Percentiles rank a stretch among this genome's conserved stretches.
phyloP scores from a whole-genome alignment of 192 early-diverging fungal species.

The Mortierella alpina region DNA sequence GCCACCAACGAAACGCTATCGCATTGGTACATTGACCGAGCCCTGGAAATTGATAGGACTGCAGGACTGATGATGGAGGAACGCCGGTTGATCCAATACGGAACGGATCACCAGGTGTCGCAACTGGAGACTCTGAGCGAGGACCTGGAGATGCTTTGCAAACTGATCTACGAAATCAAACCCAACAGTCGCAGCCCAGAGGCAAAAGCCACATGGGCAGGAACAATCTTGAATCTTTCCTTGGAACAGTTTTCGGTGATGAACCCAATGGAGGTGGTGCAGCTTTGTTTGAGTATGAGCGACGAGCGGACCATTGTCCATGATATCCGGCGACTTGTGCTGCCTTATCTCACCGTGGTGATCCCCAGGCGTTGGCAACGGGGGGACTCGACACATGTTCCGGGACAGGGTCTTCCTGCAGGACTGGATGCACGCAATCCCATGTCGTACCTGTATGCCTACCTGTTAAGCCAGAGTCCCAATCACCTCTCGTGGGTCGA shows the following conservation, averaged over 20 bases:
- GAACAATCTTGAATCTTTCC: slow-evolving; percentile 35
- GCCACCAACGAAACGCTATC: slow-evolving; percentile 56
- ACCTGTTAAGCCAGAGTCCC: slow-evolving; percentile 52
- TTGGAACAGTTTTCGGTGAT: slow-evolving; percentile 53
- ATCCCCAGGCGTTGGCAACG: slow-evolving; percentile 40
- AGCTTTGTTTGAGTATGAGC: slow-evolving; percentile 50
- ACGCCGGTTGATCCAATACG: slow-evolving; percentile 64
- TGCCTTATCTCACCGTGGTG: slow-evolving; percentile 59
- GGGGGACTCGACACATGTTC: slow-evolving; percentile 2
- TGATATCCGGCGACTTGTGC: slow-evolving; percentile 58
- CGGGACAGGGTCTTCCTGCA: slow-evolving; percentile 23
- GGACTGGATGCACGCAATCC: slow-evolving; percentile 41
- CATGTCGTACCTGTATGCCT: slow-evolving; percentile 58
- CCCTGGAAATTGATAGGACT: slow-evolving; percentile 62
- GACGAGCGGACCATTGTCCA: slow-evolving; percentile 55
- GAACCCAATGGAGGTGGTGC: slow-evolving; percentile 54
- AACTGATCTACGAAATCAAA: slow-evolving; percentile 69
- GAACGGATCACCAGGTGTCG: slow-evolving; percentile 58
- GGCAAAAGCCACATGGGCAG: slow-evolving; percentile 22
- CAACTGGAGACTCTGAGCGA: slow-evolving; percentile 65
- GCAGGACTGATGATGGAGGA: slow-evolving; percentile 67
- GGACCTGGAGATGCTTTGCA: slow-evolving; percentile 67
- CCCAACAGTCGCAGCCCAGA: slow-evolving; percentile 36
- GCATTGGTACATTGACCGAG: slow-evolving; percentile 70
- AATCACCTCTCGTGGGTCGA: slow-evolving; percentile 59